Conservation (phyloP, 176 grass and related monocot genomes). For the Alloteropsis semialata region DNA sequence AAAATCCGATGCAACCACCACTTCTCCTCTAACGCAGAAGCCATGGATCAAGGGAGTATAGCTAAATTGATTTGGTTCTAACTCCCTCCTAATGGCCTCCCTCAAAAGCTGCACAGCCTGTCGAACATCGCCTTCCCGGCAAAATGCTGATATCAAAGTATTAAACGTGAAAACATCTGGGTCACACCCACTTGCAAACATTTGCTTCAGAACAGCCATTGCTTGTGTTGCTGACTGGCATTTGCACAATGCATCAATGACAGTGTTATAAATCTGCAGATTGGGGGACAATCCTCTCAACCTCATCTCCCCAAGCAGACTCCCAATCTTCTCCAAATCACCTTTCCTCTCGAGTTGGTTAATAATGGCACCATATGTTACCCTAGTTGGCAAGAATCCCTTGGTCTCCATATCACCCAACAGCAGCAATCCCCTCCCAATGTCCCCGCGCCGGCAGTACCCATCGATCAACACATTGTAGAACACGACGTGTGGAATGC, state of each 20-base stretch:
- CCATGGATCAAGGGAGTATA: conserved; percentile 76
- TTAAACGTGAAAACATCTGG: conserved; percentile 69
- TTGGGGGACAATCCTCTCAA: conserved; percentile 47
- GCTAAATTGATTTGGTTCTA: conserved; percentile 56
- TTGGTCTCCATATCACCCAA: conserved; percentile 67
- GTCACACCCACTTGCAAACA: conserved; percentile 46
- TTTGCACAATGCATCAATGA: conserved; percentile 54
- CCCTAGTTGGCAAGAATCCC: conserved; percentile 59
- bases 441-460: conserved; percentile 46
- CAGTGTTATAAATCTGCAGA: conserved; percentile 68
- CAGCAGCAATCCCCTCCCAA: conserved; percentile 46
- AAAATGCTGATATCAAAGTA: conserved; percentile 62
- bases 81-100: conserved; percentile 46
- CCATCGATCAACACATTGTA: conserved; percentile 74
- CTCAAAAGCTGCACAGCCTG: conserved; percentile 54
- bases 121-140: conserved; percentile 37
- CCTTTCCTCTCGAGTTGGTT: conserved; percentile 61
- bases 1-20: conserved; percentile 46
- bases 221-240: conserved; percentile 43
- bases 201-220: conserved; percentile 60
- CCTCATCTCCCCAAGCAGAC: conserved; percentile 59
- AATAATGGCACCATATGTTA: conserved; percentile 63
- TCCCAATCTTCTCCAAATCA: conserved; percentile 37
- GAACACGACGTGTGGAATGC: conserved; percentile 52
- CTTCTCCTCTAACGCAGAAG: conserved; percentile 45